Percentiles rank a stretch among this genome's conserved stretches.
phyloP scores from a whole-genome alignment of 306 rosid species.

The Erythrophleum fordii region DNA sequence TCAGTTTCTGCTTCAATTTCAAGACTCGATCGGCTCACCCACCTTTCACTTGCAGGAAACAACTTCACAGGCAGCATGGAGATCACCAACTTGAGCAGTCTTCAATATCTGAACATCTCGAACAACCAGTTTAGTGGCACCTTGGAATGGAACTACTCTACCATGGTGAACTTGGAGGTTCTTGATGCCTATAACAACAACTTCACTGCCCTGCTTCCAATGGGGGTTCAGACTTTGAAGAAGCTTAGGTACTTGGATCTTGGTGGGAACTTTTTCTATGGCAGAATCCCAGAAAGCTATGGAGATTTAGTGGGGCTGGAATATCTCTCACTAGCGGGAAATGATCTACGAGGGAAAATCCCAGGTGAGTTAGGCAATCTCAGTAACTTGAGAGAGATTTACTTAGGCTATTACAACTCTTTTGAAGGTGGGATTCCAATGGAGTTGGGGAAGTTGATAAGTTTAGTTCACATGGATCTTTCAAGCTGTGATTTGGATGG shows the following conservation, averaged over 20 bases:
- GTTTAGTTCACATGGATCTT: constrained; percentile 73
- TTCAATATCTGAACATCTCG: constrained; percentile 76
- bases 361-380: constrained; percentile 83
- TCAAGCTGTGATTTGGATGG: constrained; percentile 74
- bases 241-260: constrained; percentile 74
- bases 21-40: constrained; percentile 61
- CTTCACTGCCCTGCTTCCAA: constrained; percentile 73
- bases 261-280: constrained; percentile 77
- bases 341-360: constrained; percentile 70
- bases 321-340: constrained; percentile 79
- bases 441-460: constrained; percentile 66
- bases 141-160: constrained; percentile 67
- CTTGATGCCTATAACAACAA: constrained; percentile 79
- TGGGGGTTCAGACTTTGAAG: constrained; percentile 51
- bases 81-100: constrained; percentile 54
- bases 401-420: constrained; percentile 76
- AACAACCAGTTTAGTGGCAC: constrained; percentile 68
- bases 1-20: constrained; percentile 67
- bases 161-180: constrained; percentile 60
- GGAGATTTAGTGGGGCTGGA: constrained; percentile 60
- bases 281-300: constrained; percentile 66
- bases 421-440: constrained; percentile 82
- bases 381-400: constrained; percentile 60
- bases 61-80: constrained; percentile 70
- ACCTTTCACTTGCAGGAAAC: constrained; percentile 78